Evolutionary conservation across 306 rosid genomes (phyloP).

Genomic region (cucumber (Cucumis sativus)): DNA sequence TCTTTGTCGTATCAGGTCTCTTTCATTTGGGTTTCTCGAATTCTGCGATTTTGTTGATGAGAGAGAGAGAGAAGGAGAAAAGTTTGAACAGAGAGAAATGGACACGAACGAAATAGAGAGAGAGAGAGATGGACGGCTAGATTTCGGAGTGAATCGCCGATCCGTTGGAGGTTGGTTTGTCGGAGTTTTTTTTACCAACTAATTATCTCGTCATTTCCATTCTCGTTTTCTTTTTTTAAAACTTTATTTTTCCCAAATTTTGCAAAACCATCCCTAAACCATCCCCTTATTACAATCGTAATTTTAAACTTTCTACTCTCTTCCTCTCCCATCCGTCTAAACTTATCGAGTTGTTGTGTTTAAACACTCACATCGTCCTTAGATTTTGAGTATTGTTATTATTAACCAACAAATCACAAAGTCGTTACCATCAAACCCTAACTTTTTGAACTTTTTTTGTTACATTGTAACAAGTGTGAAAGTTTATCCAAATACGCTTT

Average conservation of each 20-base stretch:
- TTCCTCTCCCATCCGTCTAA: too few species aligned
- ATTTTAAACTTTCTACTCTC: not conserved
- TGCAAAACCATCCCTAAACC: not conserved
- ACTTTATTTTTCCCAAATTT: not conserved
- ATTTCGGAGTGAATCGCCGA: not conserved
- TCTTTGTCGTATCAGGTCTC: not conserved
- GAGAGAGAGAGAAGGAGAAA: not conserved
- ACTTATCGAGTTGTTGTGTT: not conserved
- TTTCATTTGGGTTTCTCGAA: constrained; percentile 9
- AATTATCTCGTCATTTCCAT: constrained; percentile 18
- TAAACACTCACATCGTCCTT: not conserved
- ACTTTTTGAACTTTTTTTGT: too few species aligned
- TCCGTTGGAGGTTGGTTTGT: constrained; percentile 15
- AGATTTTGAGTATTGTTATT: too few species aligned
- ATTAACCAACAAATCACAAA: too few species aligned
- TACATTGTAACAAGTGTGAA: too few species aligned
- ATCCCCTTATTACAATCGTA: not conserved
- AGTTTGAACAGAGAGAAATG: constrained; percentile 8
- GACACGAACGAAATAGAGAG: constrained; percentile 6
- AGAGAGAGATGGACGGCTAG: constrained; percentile 11
- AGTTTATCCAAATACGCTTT: too few species aligned
- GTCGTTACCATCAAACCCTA: too few species aligned
- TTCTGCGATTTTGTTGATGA: constrained; percentile 9
- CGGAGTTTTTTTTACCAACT: constrained; percentile 11
- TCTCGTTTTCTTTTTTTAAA: not conserved